Evolutionary conservation across 805 yeast species (phyloP), one percentile per base, ranked within the genome.

Genomic region (Candida awuae): DNA sequence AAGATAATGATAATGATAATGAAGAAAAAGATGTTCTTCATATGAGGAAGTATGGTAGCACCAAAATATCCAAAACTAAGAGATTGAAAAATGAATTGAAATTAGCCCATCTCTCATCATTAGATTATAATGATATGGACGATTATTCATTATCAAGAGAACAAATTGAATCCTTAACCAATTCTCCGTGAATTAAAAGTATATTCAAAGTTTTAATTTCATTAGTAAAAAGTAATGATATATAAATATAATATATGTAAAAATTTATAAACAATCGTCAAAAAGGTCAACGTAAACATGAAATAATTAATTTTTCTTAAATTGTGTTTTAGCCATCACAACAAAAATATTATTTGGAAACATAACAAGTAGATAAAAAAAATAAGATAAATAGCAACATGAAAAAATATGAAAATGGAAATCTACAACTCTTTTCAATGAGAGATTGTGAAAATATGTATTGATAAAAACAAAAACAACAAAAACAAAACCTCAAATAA

Each of bases 1-100:
- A 27, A 61, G 66, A 17, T 2, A 25, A 55, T 54, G 25, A 44
- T 55, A 28, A 42, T 65, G 48, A 59, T 54, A 36, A 65, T 68
- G 2, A 59, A 53, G 39, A 41, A 65, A 51, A 25, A 12, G n/a
- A 52, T 15, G 48, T 37, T 8, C 16, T 41, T 21, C 6, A 29
- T 2, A 32, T 36, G 19, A 29, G 21, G 26, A 35, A 19, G 30
- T 32, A 31, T 10, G 26, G n/a, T 16, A 14, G 31, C 15, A 8
- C 35, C 15, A 41, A 35, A 29, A 20, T 32, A 15, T 30, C 44
- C 2, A 35, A 35, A 25, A 19, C 34, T 6, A 28, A 40, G 26
- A 32, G 23, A 22, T 12, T 29, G 16, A n/a, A 25, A 22, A 41
- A 41, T 32, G 40, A 41, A 21, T 23, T 41, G 4, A 41, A 41